These are phyloP conservation scores for Beauveria brongniartii DNA, from an alignment of 2,329 filamentous ascomycete genomes.

Conservation along the genomic window DNA sequence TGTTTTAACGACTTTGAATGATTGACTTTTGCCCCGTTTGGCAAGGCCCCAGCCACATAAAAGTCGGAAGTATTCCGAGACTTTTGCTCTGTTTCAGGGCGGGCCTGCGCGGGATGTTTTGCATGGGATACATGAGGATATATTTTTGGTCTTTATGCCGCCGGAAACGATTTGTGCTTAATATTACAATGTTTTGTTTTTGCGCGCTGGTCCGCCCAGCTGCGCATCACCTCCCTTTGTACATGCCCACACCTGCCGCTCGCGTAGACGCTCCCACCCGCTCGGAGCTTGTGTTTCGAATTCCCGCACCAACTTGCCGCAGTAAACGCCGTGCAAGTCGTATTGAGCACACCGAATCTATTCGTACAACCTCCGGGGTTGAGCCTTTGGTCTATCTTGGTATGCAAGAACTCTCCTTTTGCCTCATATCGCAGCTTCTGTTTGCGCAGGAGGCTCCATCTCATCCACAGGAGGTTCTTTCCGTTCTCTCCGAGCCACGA, in stretches of 20 bases:
- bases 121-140: not conserved
- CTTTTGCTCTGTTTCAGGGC: not conserved
- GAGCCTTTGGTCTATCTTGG: not conserved
- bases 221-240: slow-evolving; percentile 1
- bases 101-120: not conserved
- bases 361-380: not conserved
- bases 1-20: slow-evolving; percentile 3
- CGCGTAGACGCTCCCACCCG: not conserved
- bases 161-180: not conserved
- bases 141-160: not conserved
- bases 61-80: not conserved
- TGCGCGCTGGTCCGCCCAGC: slow-evolving; percentile 7
- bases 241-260: not conserved
- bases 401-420: not conserved
- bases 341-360: not conserved
- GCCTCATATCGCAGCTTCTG: not conserved
- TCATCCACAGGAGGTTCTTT: not conserved
- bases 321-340: not conserved
- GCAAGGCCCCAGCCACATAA: not conserved
- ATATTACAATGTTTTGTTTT: slow-evolving; percentile 7
- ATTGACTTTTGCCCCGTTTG: not conserved
- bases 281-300: not conserved
- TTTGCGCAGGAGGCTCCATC: slow-evolving; percentile 4
- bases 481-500: not conserved
- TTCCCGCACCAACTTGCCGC: too few species aligned